A percentile compares a stretch with the other conserved stretches of the same genome.
These are phyloP conservation scores for Theileria annulata DNA, from an alignment of 169 alveolate genomes.

Conservation along the genomic window DNA sequence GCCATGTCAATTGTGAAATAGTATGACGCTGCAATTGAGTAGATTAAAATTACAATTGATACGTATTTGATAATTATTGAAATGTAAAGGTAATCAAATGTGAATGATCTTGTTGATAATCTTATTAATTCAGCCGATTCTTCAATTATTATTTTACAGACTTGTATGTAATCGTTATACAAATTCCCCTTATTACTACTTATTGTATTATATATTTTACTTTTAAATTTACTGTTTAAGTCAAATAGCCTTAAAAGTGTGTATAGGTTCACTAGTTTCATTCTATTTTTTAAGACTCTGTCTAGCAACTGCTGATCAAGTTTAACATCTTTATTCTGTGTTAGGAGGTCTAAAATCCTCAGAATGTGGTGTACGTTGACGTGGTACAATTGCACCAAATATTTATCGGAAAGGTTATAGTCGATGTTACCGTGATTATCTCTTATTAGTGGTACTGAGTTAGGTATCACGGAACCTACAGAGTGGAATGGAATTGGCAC, in stretches of 20 bases:
- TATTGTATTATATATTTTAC: neutral
- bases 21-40: conserved; percentile 3
- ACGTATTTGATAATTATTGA: conserved; percentile 15
- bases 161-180: neutral
- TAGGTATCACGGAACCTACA: conserved; percentile 34
- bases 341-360: conserved; percentile 36
- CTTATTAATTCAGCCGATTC: neutral
- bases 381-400: conserved; percentile 44
- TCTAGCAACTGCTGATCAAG: neutral
- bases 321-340: neutral
- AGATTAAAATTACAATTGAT: neutral
- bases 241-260: neutral
- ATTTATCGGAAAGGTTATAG: conserved; percentile 30
- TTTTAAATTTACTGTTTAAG: neutral
- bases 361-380: conserved; percentile 26
- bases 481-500: conserved; percentile 50
- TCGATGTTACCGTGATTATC: conserved; percentile 19
- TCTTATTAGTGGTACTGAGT: conserved; percentile 31
- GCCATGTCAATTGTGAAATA: neutral
- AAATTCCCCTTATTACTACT: neutral
- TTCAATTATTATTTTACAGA: neutral
- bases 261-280: neutral
- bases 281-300: neutral
- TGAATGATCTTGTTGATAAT: neutral
- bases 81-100: conserved; percentile 14